A percentile compares a stretch with the other conserved stretches of the same genome.
phyloP scores from a whole-genome alignment of 305 asterid species.

The Fraxinus dipetala region DNA sequence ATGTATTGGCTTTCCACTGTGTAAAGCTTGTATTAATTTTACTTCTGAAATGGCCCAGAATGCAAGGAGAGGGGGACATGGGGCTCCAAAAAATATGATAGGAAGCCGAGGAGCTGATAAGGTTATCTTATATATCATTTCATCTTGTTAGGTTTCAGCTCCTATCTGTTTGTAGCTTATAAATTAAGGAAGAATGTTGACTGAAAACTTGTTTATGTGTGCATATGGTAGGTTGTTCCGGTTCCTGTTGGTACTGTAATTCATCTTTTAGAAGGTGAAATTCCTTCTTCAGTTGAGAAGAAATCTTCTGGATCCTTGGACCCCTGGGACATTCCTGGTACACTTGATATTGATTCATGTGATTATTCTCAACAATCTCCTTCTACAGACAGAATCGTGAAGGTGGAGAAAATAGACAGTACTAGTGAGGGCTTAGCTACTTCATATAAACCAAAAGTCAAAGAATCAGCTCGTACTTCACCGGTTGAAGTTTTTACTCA shows the following conservation, averaged over 20 bases:
- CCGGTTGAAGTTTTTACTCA: slow-evolving; percentile 19
- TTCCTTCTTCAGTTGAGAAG: slow-evolving; percentile 64
- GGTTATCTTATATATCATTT: slow-evolving; percentile 41
- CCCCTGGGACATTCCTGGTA: slow-evolving; percentile 89
- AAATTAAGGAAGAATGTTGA: neutral
- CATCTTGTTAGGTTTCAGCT: slow-evolving; percentile 8
- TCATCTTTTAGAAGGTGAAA: slow-evolving; percentile 80
- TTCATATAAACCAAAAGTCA: slow-evolving; percentile 19
- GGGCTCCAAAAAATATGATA: slow-evolving; percentile 80
- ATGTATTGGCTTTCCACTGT: slow-evolving; percentile 12
- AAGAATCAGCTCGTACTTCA: slow-evolving; percentile 25
- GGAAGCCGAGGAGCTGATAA: slow-evolving; percentile 91
- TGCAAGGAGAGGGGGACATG: slow-evolving; percentile 89
- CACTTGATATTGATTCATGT: slow-evolving; percentile 34
- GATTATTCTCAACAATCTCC: slow-evolving; percentile 37
- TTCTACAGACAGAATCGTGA: slow-evolving; percentile 17
- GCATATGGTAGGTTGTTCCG: slow-evolving; percentile 53
- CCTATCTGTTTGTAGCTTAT: slow-evolving; percentile 8
- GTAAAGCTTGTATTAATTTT: slow-evolving; percentile 12
- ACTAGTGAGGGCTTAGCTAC: slow-evolving; percentile 22
- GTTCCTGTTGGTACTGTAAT: slow-evolving; percentile 92
- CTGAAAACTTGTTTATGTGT: slow-evolving; percentile 13
- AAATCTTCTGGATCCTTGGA: slow-evolving; percentile 54
- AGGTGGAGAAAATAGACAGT: slow-evolving; percentile 18
- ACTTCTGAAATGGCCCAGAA: slow-evolving; percentile 43